Evolutionary conservation across 306 rosid species (phyloP).

Genomic region (Lagenaria siceraria): DNA sequence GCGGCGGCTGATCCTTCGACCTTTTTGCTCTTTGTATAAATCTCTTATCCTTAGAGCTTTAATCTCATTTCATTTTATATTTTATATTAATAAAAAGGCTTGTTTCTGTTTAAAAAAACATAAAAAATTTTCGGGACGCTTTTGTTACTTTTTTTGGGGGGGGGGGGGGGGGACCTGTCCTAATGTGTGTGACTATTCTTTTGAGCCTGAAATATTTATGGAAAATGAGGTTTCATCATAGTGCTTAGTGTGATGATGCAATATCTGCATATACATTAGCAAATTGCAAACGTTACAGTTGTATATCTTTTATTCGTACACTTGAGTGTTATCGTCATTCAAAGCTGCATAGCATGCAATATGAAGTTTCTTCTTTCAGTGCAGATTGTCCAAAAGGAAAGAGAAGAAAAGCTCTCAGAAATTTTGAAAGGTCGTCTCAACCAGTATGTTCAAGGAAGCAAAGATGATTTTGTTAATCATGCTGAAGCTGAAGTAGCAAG

Average conservation of each 20-base stretch:
- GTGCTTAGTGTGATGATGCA: neutral
- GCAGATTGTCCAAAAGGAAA: conserved; percentile 84
- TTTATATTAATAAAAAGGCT: too few species aligned
- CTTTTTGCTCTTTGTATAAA: too few species aligned
- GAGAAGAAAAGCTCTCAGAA: conserved; percentile 86
- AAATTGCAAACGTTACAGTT: neutral
- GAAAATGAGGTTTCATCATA: neutral
- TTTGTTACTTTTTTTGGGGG: too few species aligned
- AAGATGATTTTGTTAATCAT: conserved; percentile 43
- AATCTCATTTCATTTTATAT: too few species aligned
- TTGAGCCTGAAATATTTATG: neutral
- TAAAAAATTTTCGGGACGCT: too few species aligned
- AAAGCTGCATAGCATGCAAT: conserved; percentile 11
- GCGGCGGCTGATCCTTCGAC: too few species aligned
- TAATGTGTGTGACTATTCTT: neutral
- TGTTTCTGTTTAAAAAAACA: too few species aligned
- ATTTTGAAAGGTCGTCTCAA: conserved; percentile 59
- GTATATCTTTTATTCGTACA: neutral
- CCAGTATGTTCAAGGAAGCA: conserved; percentile 79
- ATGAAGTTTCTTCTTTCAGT: conserved; percentile 17
- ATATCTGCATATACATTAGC: neutral
- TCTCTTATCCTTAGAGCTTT: too few species aligned
- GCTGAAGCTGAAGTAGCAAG: conserved; percentile 81
- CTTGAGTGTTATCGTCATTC: conserved; percentile 1
- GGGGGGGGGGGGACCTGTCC: too few species aligned